phyloP scores from a whole-genome alignment of 139 green algal genomes.

The Picochlorum sp. region DNA sequence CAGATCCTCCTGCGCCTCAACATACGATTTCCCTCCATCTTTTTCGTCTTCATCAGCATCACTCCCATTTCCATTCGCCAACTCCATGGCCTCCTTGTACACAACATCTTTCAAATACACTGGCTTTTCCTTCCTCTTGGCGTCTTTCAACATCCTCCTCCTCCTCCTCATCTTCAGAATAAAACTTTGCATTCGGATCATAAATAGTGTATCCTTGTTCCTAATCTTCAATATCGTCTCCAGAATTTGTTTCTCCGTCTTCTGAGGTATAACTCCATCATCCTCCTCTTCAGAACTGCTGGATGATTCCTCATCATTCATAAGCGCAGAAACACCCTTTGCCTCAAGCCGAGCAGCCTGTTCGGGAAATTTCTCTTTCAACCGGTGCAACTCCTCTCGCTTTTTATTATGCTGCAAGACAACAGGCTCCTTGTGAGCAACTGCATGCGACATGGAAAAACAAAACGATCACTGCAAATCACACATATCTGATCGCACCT shows the following conservation, averaged over 20 bases:
- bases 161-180: constrained; percentile 34
- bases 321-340: background rate
- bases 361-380: constrained; percentile 71
- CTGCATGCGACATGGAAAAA: background rate
- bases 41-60: constrained; percentile 29
- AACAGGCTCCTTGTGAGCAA: background rate
- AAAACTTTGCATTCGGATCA: constrained; percentile 53
- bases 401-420: constrained; percentile 69
- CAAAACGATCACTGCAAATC: background rate
- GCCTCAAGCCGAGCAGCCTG: constrained; percentile 41
- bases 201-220: constrained; percentile 64
- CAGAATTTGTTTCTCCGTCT: constrained; percentile 58
- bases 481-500: constrained; percentile 31
- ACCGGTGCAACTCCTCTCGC: constrained; percentile 65
- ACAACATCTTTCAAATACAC: constrained; percentile 75
- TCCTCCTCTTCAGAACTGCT: constrained; percentile 27
- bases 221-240: constrained; percentile 64
- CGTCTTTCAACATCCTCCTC: constrained; percentile 14
- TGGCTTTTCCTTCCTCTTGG: constrained; percentile 32
- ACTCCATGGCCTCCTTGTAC: constrained; percentile 60
- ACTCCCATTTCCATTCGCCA: constrained; percentile 15
- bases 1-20: constrained; percentile 63
- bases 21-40: constrained; percentile 41
- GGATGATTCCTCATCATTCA: constrained; percentile 5
- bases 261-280: constrained; percentile 35